Percentiles rank a stretch among this genome's conserved stretches.
These are phyloP conservation scores for Malassezia caprae DNA, from an alignment of 1,284 basidiomycete genomes.

Conservation along the genomic window DNA sequence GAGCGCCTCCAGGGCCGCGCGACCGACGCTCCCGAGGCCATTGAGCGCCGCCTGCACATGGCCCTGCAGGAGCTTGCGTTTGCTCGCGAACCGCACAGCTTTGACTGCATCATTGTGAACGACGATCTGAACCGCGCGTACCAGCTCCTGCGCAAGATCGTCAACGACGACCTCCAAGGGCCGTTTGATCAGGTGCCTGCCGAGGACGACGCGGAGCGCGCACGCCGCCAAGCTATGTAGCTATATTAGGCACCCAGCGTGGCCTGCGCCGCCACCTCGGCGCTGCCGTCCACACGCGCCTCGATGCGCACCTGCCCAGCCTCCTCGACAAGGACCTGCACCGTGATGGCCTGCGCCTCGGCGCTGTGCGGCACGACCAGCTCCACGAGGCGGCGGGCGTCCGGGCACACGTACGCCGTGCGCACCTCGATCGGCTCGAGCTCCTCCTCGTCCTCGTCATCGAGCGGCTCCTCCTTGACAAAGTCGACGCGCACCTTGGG, in stretches of 20 bases:
- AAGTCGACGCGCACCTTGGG: conserved; percentile 65
- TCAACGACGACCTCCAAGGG: conserved; percentile 13
- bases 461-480: conserved; percentile 23
- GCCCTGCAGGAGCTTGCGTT: conserved; percentile 77
- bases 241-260: conserved; percentile 10
- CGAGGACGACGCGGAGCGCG: conserved; percentile 26
- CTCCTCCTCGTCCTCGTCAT: conserved; percentile 53
- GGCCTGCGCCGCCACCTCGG: conserved; percentile 5
- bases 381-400: conserved; percentile 20
- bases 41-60: conserved; percentile 66
- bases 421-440: conserved; percentile 35
- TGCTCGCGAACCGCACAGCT: conserved; percentile 61
- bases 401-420: conserved; percentile 30
- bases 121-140: conserved; percentile 81
- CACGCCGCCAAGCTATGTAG: neutral
- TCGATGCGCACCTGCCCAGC: conserved; percentile 21
- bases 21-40: conserved; percentile 69
- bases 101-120: conserved; percentile 82
- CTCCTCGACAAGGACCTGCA: conserved; percentile 20
- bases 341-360: conserved; percentile 5
- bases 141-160: conserved; percentile 48
- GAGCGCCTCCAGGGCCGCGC: conserved; percentile 65
- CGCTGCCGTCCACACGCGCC: conserved; percentile 11
- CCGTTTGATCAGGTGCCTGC: conserved; percentile 27
- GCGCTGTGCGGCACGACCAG: conserved; percentile 23